Conservation (phyloP, 176 grass and related monocot genomes). For the Eragrostis curvula region DNA sequence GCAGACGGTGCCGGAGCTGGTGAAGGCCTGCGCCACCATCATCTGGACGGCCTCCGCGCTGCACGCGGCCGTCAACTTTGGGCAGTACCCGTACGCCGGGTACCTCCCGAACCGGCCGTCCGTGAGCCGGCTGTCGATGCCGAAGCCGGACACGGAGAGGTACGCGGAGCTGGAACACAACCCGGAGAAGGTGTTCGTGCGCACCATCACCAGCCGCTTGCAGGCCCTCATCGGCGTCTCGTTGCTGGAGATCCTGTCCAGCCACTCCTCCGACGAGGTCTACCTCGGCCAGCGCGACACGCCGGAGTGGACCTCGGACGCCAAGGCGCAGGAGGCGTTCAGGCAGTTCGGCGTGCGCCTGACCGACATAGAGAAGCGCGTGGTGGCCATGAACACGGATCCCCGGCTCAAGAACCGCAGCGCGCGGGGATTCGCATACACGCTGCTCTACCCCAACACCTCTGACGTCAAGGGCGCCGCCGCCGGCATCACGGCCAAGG, state of each 20-base stretch:
- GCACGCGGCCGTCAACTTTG: not conserved
- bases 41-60: not conserved
- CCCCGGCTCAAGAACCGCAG: conserved; percentile 2
- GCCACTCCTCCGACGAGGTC: too few relatives aligned
- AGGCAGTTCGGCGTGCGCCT: not conserved
- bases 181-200: too few relatives aligned
- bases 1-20: not conserved
- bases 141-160: not conserved
- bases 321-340: not conserved
- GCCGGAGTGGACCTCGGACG: too few relatives aligned
- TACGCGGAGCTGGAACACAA: too few relatives aligned
- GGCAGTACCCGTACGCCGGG: not conserved
- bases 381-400: not conserved
- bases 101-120: not conserved
- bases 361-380: not conserved
- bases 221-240: too few relatives aligned
- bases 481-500: too few relatives aligned
- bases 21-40: not conserved
- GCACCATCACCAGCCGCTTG: too few relatives aligned
- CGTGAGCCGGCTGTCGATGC: not conserved
- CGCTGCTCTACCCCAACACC: too few relatives aligned
- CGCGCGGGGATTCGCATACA: too few relatives aligned
- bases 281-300: too few relatives aligned
- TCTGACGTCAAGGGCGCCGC: too few relatives aligned
- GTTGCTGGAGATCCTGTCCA: too few relatives aligned